Evolutionary conservation across 2,329 filamentous ascomycete genomes (phyloP), one percentile per base, ranked within the genome.

Genomic region (Rutstroemia sp.): DNA sequence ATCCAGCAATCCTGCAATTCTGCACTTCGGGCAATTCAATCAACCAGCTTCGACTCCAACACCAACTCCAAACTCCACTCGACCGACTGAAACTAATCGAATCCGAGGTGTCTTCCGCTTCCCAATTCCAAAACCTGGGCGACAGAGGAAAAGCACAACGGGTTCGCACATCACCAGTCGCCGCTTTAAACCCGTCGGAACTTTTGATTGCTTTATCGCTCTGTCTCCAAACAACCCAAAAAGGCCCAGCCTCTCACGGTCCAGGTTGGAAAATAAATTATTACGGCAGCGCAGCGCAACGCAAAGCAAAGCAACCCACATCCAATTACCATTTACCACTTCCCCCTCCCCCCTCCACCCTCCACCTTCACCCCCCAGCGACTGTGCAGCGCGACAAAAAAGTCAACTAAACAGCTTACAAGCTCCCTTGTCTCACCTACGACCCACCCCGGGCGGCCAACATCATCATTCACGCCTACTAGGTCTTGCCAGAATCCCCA

Each of bases 391-490:
- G 30, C 30, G 30, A 34, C 30, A 34, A 34, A 14, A 34, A 34
- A 34, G 30, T 12, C 9, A 34, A 12, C 30, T 34, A 10, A 34
- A 34, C 30, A 34, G 30, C 30, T 34, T 34, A 34, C 30, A 34
- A 34, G 30, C 30, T 34, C 30, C 42, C 42, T 46, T 48, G 45
- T 27, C 23, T 48, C 14, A 30, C 47, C 9, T 25, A 10, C 37
- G 53, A 45, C 53, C 53, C 53, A 55, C 46, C 50, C 46, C 27
- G 49, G 45, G 8, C 53, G 38, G 46, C 53, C 46, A 41, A n/a
- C 44, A 54, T 55, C 53, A 55, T 55, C 53, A 55, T 23, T 51
- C 41, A 51, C 53, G 38, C 46, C 30, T 46, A 12, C 30, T 34
- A 34, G 30, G 30, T 34, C 42, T 54, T 49, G 45, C 37, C 52